Percentiles rank a stretch among this genome's conserved stretches.
Evolutionary conservation across 1,139 yeast species (phyloP).

Genomic region (Hemisphaericaspora lyxosophila): DNA sequence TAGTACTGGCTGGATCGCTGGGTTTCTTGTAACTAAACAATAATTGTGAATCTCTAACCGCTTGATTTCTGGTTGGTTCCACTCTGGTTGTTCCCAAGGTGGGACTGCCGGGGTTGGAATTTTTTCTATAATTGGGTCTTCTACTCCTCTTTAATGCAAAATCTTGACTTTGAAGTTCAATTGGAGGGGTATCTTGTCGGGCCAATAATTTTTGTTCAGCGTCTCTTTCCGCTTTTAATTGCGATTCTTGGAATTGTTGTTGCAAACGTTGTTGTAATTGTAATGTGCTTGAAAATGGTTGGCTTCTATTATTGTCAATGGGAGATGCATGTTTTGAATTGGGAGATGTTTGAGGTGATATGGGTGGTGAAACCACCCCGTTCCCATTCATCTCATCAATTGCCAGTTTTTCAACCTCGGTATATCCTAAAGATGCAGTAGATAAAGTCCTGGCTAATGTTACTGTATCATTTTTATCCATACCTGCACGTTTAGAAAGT

Average conservation of each 20-base stretch:
- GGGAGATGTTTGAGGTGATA: neutral
- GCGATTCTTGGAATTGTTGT: constrained; percentile 15
- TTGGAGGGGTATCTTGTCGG: constrained; percentile 2
- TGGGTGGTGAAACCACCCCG: neutral
- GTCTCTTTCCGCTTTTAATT: constrained; percentile 11
- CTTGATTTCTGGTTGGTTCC: constrained; percentile 11
- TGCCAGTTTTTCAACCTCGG: constrained; percentile 51
- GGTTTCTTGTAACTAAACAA: constrained; percentile 32
- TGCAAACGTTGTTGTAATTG: constrained; percentile 19
- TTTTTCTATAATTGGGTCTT: constrained; percentile 42
- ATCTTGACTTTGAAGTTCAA: constrained; percentile 3
- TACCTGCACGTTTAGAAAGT: constrained; percentile 67
- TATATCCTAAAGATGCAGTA: constrained; percentile 56
- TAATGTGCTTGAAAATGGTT: constrained; percentile 13
- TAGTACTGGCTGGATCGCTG: constrained; percentile 6
- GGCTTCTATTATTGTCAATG: constrained; percentile 1
- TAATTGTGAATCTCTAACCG: constrained; percentile 30
- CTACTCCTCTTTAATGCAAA: constrained; percentile 42
- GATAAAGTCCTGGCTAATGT: constrained; percentile 72
- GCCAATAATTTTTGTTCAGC: constrained; percentile 6
- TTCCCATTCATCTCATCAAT: constrained; percentile 32
- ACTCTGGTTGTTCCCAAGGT: neutral
- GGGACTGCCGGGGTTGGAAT: constrained; percentile 9
- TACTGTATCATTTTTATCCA: constrained; percentile 72
- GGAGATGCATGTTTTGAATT: neutral